These are phyloP conservation scores for Cercospora sojina DNA, from an alignment of 2,329 filamentous ascomycete genomes.

Conservation along the genomic window DNA sequence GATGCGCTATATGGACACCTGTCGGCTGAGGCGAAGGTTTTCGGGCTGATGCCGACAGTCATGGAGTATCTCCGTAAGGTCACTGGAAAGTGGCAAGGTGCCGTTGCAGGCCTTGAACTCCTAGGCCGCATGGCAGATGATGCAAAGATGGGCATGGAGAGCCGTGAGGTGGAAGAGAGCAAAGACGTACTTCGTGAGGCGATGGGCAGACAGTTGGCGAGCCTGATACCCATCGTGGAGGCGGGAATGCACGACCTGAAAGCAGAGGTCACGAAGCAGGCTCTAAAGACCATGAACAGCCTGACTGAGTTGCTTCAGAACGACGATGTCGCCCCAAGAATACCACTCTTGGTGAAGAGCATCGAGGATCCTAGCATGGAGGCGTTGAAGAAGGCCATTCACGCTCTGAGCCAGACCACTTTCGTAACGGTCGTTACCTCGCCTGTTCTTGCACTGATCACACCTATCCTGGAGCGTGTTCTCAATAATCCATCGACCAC, in stretches of 20 bases:
- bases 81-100: conserved; percentile 96
- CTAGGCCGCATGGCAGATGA: conserved; percentile 94
- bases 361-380: conserved; percentile 92
- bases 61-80: conserved; percentile 73
- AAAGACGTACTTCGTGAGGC: conserved; percentile 88
- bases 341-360: conserved; percentile 87
- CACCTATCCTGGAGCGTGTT: conserved; percentile 88
- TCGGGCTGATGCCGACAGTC: conserved; percentile 76
- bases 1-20: conserved; percentile 82
- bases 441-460: conserved; percentile 89
- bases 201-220: conserved; percentile 84
- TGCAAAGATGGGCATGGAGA: conserved; percentile 80
- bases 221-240: conserved; percentile 87
- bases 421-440: conserved; percentile 96
- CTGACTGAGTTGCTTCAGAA: conserved; percentile 89
- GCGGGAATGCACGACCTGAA: conserved; percentile 96
- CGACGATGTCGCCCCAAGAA: conserved; percentile 90
- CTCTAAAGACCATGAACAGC: conserved; percentile 87
- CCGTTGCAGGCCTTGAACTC: conserved; percentile 79
- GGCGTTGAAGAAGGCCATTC: conserved; percentile 91
- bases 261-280: conserved; percentile 78
- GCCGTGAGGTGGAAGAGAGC: conserved; percentile 77
- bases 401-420: conserved; percentile 95
- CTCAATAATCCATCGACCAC: conserved; percentile 87
- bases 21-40: conserved; percentile 76